Conservation (phyloP, 129 eudicot genomes). For the carrot (Daucus carota) region DNA sequence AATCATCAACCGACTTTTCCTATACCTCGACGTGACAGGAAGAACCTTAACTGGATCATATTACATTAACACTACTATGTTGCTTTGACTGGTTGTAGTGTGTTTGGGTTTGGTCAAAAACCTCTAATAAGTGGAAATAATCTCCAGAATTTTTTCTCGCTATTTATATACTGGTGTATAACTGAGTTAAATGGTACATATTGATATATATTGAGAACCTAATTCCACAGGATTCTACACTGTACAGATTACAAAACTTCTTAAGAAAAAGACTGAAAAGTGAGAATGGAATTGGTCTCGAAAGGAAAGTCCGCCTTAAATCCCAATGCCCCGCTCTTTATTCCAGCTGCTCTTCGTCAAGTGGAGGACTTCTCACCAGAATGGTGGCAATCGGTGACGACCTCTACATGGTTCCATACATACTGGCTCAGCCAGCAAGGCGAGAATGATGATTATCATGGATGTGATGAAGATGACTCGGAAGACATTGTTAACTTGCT, state of each 20-base stretch:
- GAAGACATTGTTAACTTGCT: slow-evolving; percentile 49
- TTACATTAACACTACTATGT: too few species aligned
- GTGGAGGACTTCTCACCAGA: slow-evolving; percentile 96
- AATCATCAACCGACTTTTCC: too few species aligned
- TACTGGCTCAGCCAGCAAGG: slow-evolving; percentile 87
- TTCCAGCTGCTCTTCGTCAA: slow-evolving; percentile 75
- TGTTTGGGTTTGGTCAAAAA: too few species aligned
- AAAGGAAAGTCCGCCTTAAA: slow-evolving; percentile 59
- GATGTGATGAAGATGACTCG: slow-evolving; percentile 21
- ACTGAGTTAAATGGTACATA: neutral
- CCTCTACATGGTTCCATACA: slow-evolving; percentile 73
- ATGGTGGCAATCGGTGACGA: slow-evolving; percentile 82
- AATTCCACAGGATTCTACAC: neutral
- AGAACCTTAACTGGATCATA: neutral
- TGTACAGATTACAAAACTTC: neutral
- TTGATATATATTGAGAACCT: neutral
- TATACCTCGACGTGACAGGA: neutral
- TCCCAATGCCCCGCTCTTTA: slow-evolving; percentile 71
- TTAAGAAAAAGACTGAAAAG: neutral
- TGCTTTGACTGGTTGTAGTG: too few species aligned
- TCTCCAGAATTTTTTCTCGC: neutral
- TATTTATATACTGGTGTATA: neutral
- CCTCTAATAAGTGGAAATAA: too few species aligned
- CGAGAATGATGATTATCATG: slow-evolving; percentile 39
- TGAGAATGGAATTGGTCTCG: slow-evolving; percentile 47